These are phyloP conservation scores for Pleodorina starrii DNA, from an alignment of 139 green algal genomes.

Conservation along the genomic window DNA sequence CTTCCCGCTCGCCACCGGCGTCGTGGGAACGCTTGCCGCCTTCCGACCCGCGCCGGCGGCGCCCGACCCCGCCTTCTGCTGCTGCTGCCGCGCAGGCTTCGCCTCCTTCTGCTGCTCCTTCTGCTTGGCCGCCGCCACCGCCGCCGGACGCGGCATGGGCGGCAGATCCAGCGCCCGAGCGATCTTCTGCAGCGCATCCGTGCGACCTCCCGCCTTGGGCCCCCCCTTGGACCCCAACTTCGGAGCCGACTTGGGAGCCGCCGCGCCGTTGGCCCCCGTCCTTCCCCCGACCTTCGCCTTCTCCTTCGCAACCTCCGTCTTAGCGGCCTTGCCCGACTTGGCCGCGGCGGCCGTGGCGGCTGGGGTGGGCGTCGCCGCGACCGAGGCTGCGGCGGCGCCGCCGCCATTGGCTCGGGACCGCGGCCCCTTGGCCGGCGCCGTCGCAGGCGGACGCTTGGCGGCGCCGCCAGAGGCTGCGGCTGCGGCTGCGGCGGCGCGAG, in stretches of 20 bases:
- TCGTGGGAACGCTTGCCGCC: slow-evolving; percentile 5
- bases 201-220: not conserved
- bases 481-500: not conserved
- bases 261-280: no score
- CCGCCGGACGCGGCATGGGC: not conserved
- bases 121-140: not conserved
- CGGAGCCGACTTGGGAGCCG: no score
- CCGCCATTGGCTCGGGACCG: not conserved
- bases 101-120: not conserved
- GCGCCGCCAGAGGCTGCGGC: not conserved
- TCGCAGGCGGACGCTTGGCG: not conserved
- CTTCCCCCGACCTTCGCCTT: not conserved
- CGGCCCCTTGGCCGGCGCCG: slow-evolving; percentile 12
- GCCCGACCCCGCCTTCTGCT: not conserved
- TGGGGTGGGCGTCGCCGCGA: not conserved
- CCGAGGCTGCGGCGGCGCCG: not conserved
- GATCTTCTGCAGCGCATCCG: not conserved
- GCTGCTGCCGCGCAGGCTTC: not conserved
- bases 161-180: not conserved
- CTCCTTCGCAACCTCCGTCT: not conserved
- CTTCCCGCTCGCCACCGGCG: not conserved
- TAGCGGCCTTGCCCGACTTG: not conserved
- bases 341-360: not conserved
- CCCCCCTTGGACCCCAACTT: no score
- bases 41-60: not conserved